Base-by-base conservation (phyloP, 2,329 filamentous ascomycete species). In the Tolypocladium nubicola region DNA sequence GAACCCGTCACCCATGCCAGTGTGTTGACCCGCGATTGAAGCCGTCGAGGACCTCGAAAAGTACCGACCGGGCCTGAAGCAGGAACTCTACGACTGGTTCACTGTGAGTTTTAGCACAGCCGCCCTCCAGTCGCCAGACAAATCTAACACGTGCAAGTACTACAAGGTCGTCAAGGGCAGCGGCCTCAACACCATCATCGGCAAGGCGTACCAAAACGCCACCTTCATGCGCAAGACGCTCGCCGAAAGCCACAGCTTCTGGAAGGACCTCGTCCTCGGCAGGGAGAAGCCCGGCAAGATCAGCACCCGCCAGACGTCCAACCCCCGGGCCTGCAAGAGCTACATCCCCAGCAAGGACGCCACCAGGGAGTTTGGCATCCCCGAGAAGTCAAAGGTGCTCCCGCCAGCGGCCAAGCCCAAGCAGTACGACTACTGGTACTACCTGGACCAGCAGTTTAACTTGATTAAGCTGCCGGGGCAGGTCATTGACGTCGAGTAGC, bases 221-320 rank as follows among this genome's bases (percentile, higher is more conserved):
- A 64, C 65, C 33, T 69, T 69, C 56, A 67, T 68, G 52, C 55
- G 65, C 47, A 58, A 65, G 9, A 63, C 67, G 30, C 62, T 76
- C 56, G 63, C 64, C 45, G 65, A 74, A 53, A 73, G 72, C 59
- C 72, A 76, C 59, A 64, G 60, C 1, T 71, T 67, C 56, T 76
- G 74, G 74, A 55, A 67, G 16, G 67, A 75, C 5, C 70, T 76
- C 1, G 65, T 74, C n/a, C 66, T 60, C 1, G 74, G 72, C 53
- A 65, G 67, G 37, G 70, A 70, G 8, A 63, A 73, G 56, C 66
- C 66, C 8, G 66, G 68, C 16, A 65, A 73, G 61, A 73, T 76
- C 61, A 74, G 70, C 64, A 70, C 67, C 59, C 73, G 74, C 61
- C 75, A 77, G 66, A 76, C 74, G 0, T 70, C 64, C 39, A 62